These are phyloP conservation scores for Odontarrhena argentea DNA, from an alignment of 345 rosid genomes.

Conservation along the genomic window DNA sequence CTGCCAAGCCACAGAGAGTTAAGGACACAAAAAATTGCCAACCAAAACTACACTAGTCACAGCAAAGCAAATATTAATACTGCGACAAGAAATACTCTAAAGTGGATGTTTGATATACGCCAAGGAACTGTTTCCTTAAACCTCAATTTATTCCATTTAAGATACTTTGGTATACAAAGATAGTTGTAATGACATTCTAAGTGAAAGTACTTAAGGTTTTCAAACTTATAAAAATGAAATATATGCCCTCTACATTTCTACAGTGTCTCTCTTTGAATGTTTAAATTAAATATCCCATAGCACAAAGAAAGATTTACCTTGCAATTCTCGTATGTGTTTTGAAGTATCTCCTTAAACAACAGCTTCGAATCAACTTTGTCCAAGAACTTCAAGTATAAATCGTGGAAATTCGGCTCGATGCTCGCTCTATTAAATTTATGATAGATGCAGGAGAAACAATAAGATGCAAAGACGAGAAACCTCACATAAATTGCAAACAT, in stretches of 20 bases:
- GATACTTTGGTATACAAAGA: no score
- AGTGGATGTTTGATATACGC: no score
- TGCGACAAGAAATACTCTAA: no score
- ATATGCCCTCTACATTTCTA: no score
- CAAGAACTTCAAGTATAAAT: conserved; percentile 89
- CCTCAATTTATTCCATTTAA: no score
- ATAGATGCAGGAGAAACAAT: conserved; percentile 11
- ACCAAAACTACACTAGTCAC: not conserved
- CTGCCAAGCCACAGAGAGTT: conserved; percentile 44
- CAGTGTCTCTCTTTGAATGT: no score
- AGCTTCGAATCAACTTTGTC: conserved; percentile 84
- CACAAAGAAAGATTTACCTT: conserved; percentile 55
- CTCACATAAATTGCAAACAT: conserved; percentile 2
- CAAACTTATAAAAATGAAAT: no score
- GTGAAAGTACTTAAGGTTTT: no score
- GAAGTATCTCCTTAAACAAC: conserved; percentile 79
- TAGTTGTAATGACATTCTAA: no score
- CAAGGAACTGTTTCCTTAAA: no score
- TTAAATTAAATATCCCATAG: no score
- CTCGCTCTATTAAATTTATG: conserved; percentile 66
- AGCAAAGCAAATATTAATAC: not conserved
- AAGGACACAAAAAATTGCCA: not conserved
- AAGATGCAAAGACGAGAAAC: conserved; percentile 18
- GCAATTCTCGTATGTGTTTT: conserved; percentile 95
- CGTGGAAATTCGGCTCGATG: conserved; percentile 97